A percentile compares a stretch with the other conserved stretches of the same genome.
Evolutionary conservation across 192 early-diverging fungal genomes (phyloP).

Genomic region (Podila horticola): DNA sequence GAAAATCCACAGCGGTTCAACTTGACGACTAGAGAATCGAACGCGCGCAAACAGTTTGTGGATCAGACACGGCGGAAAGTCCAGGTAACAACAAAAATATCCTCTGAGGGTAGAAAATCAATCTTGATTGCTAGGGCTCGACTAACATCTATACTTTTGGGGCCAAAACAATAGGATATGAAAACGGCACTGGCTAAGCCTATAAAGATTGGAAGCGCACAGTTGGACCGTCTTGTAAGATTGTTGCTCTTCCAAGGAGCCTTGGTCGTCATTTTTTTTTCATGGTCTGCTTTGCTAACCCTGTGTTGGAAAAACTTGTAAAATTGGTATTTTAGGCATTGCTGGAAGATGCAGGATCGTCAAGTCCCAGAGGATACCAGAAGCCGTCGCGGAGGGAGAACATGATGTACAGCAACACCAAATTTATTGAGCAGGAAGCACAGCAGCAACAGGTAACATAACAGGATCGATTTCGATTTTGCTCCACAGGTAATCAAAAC

Average conservation of each 20-base stretch:
- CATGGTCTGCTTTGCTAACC: no score
- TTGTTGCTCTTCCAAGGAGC: no score
- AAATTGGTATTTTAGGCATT: neutral
- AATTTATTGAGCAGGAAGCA: slow-evolving; percentile 50
- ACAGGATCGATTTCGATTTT: no score
- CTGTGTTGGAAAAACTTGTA: no score
- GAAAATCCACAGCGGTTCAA: slow-evolving; percentile 57
- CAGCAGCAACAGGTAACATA: slow-evolving; percentile 33
- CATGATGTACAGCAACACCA: slow-evolving; percentile 51
- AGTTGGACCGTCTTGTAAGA: slow-evolving; percentile 24
- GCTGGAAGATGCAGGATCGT: slow-evolving; percentile 31
- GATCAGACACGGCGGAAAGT: slow-evolving; percentile 45
- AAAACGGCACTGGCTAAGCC: slow-evolving; percentile 39
- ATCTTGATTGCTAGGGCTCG: no score
- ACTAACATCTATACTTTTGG: no score
- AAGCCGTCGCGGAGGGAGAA: slow-evolving; percentile 40
- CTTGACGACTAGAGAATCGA: slow-evolving; percentile 49
- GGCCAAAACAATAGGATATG: slow-evolving; percentile 26
- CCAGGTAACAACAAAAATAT: no score
- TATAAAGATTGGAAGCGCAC: slow-evolving; percentile 40
- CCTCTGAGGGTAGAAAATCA: no score
- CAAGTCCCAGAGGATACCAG: slow-evolving; percentile 45
- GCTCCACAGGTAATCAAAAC: neutral
- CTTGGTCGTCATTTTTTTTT: neutral
- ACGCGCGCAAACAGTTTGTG: slow-evolving; percentile 50